Evolutionary conservation across 345 rosid species (phyloP).

Genomic region (Erysimum cheiranthoides): DNA sequence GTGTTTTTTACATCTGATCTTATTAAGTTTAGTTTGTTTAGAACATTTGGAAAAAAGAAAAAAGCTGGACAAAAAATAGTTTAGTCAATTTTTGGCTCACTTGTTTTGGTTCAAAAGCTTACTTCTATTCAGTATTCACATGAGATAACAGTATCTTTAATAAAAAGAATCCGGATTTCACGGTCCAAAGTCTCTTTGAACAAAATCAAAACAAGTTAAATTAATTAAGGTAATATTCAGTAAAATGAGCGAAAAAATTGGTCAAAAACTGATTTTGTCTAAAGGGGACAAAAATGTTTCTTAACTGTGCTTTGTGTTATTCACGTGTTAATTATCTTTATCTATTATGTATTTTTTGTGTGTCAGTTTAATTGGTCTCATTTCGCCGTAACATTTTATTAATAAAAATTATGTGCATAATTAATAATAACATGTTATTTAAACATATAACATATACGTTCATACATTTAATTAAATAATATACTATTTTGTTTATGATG

Average conservation of each 20-base stretch:
- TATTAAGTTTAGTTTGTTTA: too few species aligned
- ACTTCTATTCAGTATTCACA: constrained; percentile 4
- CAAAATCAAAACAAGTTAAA: neutral
- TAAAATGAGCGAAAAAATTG: neutral
- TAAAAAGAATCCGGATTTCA: neutral
- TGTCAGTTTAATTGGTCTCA: neutral
- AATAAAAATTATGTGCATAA: neutral
- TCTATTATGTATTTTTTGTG: neutral
- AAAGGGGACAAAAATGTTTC: neutral
- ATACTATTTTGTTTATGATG: neutral
- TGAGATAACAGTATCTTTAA: neutral
- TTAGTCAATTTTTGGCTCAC: neutral
- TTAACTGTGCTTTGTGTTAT: neutral
- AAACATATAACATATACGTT: neutral
- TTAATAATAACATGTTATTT: too few species aligned
- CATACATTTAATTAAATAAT: too few species aligned
- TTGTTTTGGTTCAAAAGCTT: neutral
- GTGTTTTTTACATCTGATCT: too few species aligned
- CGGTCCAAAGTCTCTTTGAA: neutral
- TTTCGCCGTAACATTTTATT: neutral
- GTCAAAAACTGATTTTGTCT: neutral
- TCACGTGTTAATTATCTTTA: neutral
- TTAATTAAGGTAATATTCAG: neutral
- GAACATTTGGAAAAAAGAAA: too few species aligned
- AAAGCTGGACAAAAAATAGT: too few species aligned